A percentile compares a stretch with the other conserved stretches of the same genome.
Conservation (phyloP, 1,284 basidiomycete genomes). For the Fistulinella cinereoalba region DNA sequence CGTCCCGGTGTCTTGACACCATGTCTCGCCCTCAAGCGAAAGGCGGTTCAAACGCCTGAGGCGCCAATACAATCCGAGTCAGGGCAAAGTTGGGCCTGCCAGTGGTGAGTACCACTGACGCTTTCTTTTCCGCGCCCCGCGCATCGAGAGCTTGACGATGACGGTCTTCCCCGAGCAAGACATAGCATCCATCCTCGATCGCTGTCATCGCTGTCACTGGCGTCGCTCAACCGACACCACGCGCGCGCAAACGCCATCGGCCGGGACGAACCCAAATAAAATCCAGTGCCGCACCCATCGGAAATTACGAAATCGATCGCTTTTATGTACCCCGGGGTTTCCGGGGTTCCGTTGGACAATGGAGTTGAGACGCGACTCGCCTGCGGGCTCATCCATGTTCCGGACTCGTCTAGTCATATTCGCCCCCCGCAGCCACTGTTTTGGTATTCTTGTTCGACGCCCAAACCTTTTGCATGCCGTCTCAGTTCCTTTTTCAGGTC, state of each 20-base stretch:
- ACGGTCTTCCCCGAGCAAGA: too few relatives aligned
- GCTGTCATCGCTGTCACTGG: too few relatives aligned
- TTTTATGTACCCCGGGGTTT: conserved; percentile 5
- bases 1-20: not conserved
- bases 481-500: conserved; percentile 4
- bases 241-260: too few relatives aligned
- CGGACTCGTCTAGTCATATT: not conserved
- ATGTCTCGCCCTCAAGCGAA: not conserved
- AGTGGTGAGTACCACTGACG: too few relatives aligned
- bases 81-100: not conserved
- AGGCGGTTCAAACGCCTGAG: not conserved
- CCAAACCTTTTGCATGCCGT: too few relatives aligned
- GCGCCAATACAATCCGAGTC: not conserved
- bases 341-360: conserved; percentile 2
- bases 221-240: too few relatives aligned
- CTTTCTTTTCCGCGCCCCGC: too few relatives aligned
- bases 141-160: too few relatives aligned
- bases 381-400: not conserved
- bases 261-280: too few relatives aligned
- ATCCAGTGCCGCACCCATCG: not conserved
- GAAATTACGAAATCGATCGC: not conserved
- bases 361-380: not conserved
- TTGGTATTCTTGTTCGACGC: not conserved
- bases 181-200: too few relatives aligned
- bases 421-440: not conserved